These are phyloP conservation scores for Tolypocladium guangdongense DNA, from an alignment of 2,329 filamentous ascomycete species.

Conservation along the genomic window DNA sequence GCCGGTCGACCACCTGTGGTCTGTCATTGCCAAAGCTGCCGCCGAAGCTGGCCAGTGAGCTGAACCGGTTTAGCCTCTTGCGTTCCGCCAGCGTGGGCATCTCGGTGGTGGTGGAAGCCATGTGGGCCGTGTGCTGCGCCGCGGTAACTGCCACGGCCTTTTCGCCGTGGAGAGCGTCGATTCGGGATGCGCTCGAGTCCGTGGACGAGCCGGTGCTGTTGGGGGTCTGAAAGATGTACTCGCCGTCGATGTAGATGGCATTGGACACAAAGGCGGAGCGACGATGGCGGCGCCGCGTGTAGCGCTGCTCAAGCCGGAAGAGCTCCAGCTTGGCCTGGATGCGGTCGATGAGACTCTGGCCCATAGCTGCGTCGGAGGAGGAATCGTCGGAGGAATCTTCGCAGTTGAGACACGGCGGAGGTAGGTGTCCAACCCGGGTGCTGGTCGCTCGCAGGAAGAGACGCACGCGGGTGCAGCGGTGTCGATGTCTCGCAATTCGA, in stretches of 20 bases:
- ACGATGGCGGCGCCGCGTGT: slow-evolving; percentile 77
- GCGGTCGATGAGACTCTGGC: slow-evolving; percentile 43
- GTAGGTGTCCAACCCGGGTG: not conserved
- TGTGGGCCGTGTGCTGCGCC: slow-evolving; percentile 8
- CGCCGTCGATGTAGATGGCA: slow-evolving; percentile 87
- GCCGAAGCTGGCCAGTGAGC: slow-evolving; percentile 44
- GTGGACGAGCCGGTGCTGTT: slow-evolving; percentile 46
- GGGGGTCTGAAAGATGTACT: slow-evolving; percentile 73
- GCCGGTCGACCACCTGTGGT: slow-evolving; percentile 27
- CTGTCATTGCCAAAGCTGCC: slow-evolving; percentile 23
- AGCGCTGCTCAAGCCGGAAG: slow-evolving; percentile 89
- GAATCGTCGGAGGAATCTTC: slow-evolving; percentile 3
- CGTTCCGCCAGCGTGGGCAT: slow-evolving; percentile 21
- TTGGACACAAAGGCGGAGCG: slow-evolving; percentile 83
- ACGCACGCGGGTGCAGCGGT: no score
- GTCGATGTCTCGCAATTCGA: not conserved
- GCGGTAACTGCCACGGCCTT: slow-evolving; percentile 15
- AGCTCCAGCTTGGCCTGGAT: slow-evolving; percentile 70
- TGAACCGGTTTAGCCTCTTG: slow-evolving; percentile 44
- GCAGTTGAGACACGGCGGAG: not conserved
- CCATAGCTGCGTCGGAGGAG: slow-evolving; percentile 25
- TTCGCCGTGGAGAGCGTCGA: slow-evolving; percentile 26
- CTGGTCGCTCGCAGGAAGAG: not conserved
- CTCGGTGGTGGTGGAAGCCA: slow-evolving; percentile 14
- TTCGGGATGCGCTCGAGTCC: slow-evolving; percentile 26